Conservation (phyloP, 306 rosid genomes). For the Styphnolobium japonicum region DNA sequence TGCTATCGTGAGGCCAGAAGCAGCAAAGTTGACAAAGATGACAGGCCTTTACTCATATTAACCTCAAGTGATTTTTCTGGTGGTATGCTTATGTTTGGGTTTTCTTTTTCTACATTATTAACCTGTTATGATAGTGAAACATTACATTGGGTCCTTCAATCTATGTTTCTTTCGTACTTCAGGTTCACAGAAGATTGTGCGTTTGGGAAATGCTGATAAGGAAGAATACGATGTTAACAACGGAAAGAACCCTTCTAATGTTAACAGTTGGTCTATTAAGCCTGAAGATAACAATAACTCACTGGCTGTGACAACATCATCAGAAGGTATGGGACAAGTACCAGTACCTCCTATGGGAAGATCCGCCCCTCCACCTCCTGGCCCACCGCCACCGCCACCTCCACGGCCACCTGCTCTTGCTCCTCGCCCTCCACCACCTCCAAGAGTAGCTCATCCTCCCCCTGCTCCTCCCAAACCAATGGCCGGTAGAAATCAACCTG, state of each 20-base stretch:
- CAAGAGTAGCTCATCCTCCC: slow-evolving; percentile 37
- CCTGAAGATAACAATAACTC: slow-evolving; percentile 31
- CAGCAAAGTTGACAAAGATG: slow-evolving; percentile 39
- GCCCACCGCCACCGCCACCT: slow-evolving; percentile 41
- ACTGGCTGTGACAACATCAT: slow-evolving; percentile 24
- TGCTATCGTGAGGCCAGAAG: slow-evolving; percentile 36
- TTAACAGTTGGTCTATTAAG: slow-evolving; percentile 26
- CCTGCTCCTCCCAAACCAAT: slow-evolving; percentile 62
- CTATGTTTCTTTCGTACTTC: slow-evolving; percentile 16
- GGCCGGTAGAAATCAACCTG: slow-evolving; percentile 41
- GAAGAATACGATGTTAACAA: slow-evolving; percentile 30
- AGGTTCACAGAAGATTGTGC: slow-evolving; percentile 51
- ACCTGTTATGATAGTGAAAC: not conserved
- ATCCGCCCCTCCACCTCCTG: slow-evolving; percentile 44
- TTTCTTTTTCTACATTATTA: slow-evolving; percentile 1
- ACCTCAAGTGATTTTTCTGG: slow-evolving; percentile 40
- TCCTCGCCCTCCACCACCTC: slow-evolving; percentile 43
- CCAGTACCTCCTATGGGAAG: slow-evolving; percentile 49
- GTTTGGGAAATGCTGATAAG: slow-evolving; percentile 33
- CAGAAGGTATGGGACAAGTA: slow-evolving; percentile 33
- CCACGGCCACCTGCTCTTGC: not conserved
- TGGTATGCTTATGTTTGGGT: slow-evolving; percentile 41
- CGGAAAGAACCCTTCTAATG: slow-evolving; percentile 29
- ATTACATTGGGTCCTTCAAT: slow-evolving; percentile 14
- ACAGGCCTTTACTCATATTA: slow-evolving; percentile 47